Evolutionary conservation across 108 stramenopile species (phyloP).

Genomic region (Cyclostephanos invisitatus): DNA sequence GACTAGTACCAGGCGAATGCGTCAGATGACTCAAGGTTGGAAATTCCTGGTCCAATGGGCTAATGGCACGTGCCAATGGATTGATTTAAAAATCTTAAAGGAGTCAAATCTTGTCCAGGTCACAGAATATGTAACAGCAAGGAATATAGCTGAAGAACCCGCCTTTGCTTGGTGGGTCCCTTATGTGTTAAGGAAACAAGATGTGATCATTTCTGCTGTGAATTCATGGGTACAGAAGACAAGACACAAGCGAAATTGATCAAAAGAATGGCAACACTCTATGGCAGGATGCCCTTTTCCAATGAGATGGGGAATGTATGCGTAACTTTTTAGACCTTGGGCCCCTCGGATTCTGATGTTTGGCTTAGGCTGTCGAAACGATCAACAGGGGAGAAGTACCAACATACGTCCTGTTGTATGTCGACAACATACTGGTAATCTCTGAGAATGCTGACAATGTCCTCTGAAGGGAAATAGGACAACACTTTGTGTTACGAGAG

Average conservation of each 20-base stretch:
- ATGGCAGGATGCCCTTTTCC: background rate
- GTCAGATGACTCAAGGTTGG: conserved; percentile 25
- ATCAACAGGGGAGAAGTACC: too few relatives aligned
- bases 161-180: conserved; percentile 7
- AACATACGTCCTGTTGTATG: too few relatives aligned
- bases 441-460: too few relatives aligned
- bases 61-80: background rate
- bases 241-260: conserved; percentile 16
- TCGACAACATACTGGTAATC: too few relatives aligned
- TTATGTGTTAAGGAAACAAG: background rate
- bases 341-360: too few relatives aligned
- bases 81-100: conserved; percentile 1
- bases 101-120: conserved; percentile 31
- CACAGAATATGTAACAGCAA: background rate
- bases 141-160: background rate
- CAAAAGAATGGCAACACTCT: conserved; percentile 11
- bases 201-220: background rate
- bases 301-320: too few relatives aligned
- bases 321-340: too few relatives aligned
- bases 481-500: too few relatives aligned
- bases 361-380: too few relatives aligned
- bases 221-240: too few relatives aligned
- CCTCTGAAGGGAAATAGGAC: too few relatives aligned
- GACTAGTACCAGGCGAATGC: background rate
- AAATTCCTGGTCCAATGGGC: conserved; percentile 29